phyloP scores from a whole-genome alignment of 73 alveolate genomes.

The Paramecium bursaria region DNA sequence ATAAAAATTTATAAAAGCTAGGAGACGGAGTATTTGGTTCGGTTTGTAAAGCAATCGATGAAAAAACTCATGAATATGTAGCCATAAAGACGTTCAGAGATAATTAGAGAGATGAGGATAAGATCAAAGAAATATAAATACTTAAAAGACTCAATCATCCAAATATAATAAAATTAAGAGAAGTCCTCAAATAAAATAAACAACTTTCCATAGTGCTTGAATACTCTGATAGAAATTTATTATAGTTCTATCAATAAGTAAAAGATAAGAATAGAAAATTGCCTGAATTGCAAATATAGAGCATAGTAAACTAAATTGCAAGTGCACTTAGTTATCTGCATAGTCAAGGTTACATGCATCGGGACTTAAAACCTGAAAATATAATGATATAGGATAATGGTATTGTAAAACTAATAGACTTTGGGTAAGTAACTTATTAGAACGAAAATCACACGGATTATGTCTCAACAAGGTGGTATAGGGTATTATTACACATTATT shows the following conservation, averaged over 20 bases:
- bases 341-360: constrained; percentile 12
- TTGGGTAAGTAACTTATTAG: constrained; percentile 42
- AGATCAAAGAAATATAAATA: constrained; percentile 34
- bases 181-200: constrained; percentile 23
- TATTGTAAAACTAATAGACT: constrained; percentile 44
- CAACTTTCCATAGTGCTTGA: constrained; percentile 22
- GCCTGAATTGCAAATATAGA: constrained; percentile 41
- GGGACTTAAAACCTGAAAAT: constrained; percentile 57
- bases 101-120: constrained; percentile 27
- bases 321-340: constrained; percentile 49
- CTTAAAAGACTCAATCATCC: constrained; percentile 51
- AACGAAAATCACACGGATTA: constrained; percentile 51
- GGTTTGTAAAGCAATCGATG: constrained; percentile 45
- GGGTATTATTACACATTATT: not conserved
- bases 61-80: constrained; percentile 48
- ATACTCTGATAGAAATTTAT: constrained; percentile 24
- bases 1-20: constrained; percentile 41
- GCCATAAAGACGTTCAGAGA: constrained; percentile 47
- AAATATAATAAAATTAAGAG: constrained; percentile 42
- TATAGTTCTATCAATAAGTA: constrained; percentile 13
- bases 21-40: constrained; percentile 61
- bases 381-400: constrained; percentile 58
- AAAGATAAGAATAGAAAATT: constrained; percentile 47
- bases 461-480: constrained; percentile 61
- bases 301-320: constrained; percentile 35